Evolutionary conservation across 345 rosid species (phyloP).

Genomic region (Rhodomyrtus tomentosa): DNA sequence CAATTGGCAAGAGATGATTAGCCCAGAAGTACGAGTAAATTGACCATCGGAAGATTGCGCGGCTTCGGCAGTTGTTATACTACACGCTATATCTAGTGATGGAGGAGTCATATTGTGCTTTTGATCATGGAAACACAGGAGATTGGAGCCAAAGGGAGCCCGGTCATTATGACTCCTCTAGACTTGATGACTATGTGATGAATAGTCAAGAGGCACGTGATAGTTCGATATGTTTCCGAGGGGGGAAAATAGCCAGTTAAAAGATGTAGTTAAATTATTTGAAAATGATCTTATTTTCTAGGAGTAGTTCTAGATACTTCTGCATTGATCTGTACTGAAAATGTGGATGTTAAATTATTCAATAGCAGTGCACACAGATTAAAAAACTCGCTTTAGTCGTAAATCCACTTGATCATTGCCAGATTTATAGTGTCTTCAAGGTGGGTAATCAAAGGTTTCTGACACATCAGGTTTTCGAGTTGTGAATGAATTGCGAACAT

Average conservation of each 20-base stretch:
- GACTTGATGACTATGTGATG: neutral
- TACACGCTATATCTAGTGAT: neutral
- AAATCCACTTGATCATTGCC: too few relatives aligned
- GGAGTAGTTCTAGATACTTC: neutral
- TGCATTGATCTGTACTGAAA: neutral
- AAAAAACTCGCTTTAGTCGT: too few relatives aligned
- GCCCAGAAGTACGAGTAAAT: neutral
- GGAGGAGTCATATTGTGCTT: neutral
- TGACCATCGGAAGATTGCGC: neutral
- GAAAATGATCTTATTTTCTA: neutral
- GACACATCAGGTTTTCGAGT: neutral
- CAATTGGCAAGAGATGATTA: neutral
- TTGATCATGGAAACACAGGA: neutral
- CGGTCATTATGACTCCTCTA: neutral
- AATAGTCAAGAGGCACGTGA: neutral
- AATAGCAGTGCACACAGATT: too few relatives aligned
- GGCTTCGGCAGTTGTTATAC: neutral
- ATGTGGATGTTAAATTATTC: neutral
- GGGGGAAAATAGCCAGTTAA: neutral
- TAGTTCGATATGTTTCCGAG: neutral
- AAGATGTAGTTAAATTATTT: neutral
- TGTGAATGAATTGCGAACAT: too few relatives aligned
- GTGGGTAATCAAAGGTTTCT: neutral
- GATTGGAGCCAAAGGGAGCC: neutral
- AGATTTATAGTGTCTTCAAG: neutral